Evolutionary conservation across 345 rosid species (phyloP).

Genomic region (Salix viminalis): DNA sequence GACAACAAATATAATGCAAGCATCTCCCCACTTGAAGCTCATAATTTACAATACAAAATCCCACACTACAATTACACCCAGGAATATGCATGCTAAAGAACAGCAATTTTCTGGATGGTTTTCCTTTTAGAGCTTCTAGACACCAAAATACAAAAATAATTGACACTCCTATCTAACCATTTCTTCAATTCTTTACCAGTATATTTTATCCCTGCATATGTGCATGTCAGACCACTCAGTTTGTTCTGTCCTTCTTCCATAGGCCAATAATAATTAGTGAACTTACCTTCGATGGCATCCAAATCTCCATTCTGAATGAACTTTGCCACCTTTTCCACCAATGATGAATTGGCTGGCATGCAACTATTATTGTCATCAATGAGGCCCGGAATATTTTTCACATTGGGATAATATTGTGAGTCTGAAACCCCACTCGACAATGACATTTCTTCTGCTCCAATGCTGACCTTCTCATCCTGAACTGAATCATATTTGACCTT

Average conservation of each 20-base stretch:
- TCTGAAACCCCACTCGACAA: not conserved
- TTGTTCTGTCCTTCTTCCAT: not conserved
- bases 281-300: constrained; percentile 58
- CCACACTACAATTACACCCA: not conserved
- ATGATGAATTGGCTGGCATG: constrained; percentile 27
- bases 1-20: not conserved
- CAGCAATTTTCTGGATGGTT: not conserved
- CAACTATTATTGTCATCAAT: constrained; percentile 20
- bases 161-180: not conserved
- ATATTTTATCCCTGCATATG: not conserved
- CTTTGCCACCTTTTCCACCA: constrained; percentile 55
- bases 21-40: not conserved
- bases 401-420: not conserved
- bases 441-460: constrained; percentile 18
- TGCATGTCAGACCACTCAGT: not conserved
- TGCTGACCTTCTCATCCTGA: constrained; percentile 24
- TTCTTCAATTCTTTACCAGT: not conserved
- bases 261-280: not conserved
- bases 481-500: constrained; percentile 10
- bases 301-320: constrained; percentile 67
- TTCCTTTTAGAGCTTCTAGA: not conserved
- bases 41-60: not conserved
- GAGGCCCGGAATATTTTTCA: constrained; percentile 5
- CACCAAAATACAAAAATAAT: not conserved
- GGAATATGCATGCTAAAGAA: not conserved